A percentile compares a stretch with the other conserved stretches of the same genome.
These are phyloP conservation scores for Saccharomycopsis sp. DNA, from an alignment of 805 yeast species.

Conservation along the genomic window DNA sequence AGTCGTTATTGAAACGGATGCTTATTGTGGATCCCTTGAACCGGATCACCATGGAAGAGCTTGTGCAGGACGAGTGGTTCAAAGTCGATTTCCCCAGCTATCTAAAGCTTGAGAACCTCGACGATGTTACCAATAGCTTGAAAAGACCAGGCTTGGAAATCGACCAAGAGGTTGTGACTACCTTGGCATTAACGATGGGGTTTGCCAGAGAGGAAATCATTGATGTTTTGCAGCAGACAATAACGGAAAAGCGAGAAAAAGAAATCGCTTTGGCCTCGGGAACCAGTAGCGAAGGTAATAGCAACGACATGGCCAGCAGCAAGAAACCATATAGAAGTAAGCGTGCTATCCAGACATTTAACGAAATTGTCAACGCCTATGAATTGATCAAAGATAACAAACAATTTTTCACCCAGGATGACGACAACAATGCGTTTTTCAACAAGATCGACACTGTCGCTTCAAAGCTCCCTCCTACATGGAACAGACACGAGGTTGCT, in stretches of 20 bases:
- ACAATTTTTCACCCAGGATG: conserved; percentile 54
- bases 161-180: conserved; percentile 70
- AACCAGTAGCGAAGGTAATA: neutral
- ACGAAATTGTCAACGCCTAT: conserved; percentile 84
- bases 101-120: conserved; percentile 32
- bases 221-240: conserved; percentile 45
- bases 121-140: conserved; percentile 9
- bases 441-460: conserved; percentile 52
- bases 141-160: conserved; percentile 34
- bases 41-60: conserved; percentile 86
- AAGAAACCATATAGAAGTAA: conserved; percentile 38
- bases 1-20: conserved; percentile 77
- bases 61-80: conserved; percentile 94
- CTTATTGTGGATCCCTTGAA: conserved; percentile 90
- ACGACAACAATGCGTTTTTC: conserved; percentile 29
- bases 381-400: conserved; percentile 75
- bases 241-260: neutral
- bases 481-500: conserved; percentile 9
- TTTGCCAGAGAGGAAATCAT: conserved; percentile 78
- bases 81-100: conserved; percentile 73
- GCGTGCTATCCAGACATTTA: conserved; percentile 33
- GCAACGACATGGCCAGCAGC: conserved; percentile 22
- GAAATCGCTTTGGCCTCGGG: conserved; percentile 24
- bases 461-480: conserved; percentile 56
- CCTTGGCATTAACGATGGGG: conserved; percentile 79